Conservation (phyloP, 495 filamentous ascomycete genomes). For the Penicillium dipodomyicola region DNA sequence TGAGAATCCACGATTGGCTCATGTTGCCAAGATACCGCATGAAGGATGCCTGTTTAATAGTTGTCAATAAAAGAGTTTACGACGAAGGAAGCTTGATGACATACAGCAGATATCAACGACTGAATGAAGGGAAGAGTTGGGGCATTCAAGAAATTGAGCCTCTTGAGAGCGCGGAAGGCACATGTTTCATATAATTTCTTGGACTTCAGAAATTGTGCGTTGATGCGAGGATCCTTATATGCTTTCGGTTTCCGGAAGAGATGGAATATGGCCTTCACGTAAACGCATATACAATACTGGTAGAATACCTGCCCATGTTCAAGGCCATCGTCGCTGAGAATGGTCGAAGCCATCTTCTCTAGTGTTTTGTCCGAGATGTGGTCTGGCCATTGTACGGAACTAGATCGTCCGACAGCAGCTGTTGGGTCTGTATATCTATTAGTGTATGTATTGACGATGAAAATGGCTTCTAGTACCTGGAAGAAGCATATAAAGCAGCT, state of each 20-base stretch:
- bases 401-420: background rate
- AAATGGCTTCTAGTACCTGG: constrained; percentile 14
- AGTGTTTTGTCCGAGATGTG: constrained; percentile 29
- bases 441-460: background rate
- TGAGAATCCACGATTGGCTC: constrained; percentile 29
- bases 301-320: constrained; percentile 22
- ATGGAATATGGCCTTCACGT: constrained; percentile 28
- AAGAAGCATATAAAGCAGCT: constrained; percentile 32
- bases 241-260: constrained; percentile 20
- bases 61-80: background rate
- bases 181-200: constrained; percentile 21
- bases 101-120: constrained; percentile 29
- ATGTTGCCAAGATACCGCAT: constrained; percentile 30
- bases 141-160: constrained; percentile 23
- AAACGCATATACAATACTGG: constrained; percentile 32
- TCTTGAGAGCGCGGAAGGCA: constrained; percentile 18
- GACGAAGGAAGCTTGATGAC: constrained; percentile 1
- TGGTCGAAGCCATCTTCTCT: constrained; percentile 20
- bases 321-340: constrained; percentile 13
- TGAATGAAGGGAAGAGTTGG: constrained; percentile 28
- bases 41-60: constrained; percentile 19
- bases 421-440: constrained; percentile 16
- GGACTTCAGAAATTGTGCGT: constrained; percentile 22
- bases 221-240: constrained; percentile 18
- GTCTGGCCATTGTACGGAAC: constrained; percentile 27